These are phyloP conservation scores for Erythrobasidium hasegawianum DNA, from an alignment of 1,284 basidiomycete species.

Conservation along the genomic window DNA sequence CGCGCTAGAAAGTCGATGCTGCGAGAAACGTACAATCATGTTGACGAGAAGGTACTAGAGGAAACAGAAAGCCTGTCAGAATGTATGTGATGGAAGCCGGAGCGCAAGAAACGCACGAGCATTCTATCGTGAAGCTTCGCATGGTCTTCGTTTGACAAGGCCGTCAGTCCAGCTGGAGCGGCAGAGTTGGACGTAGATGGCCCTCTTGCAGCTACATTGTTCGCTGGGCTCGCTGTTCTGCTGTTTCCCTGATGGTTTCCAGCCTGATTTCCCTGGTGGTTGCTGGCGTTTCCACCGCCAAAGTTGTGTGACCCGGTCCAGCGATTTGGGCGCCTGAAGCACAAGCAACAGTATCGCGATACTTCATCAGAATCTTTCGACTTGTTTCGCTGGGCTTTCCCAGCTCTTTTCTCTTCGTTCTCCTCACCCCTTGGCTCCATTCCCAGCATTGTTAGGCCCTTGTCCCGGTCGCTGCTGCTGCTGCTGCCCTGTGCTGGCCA, in stretches of 20 bases:
- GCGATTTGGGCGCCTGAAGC: constrained; percentile 17
- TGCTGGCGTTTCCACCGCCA: neutral
- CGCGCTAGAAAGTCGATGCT: neutral
- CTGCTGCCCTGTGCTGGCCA: constrained; percentile 1
- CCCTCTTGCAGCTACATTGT: neutral
- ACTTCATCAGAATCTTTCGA: no score
- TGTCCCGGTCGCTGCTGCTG: neutral
- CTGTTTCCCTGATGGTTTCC: constrained; percentile 6
- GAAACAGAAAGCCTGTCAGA: neutral
- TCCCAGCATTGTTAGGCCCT: neutral
- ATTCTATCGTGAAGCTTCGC: constrained; percentile 33
- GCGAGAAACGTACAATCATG: constrained; percentile 36
- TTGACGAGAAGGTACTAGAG: constrained; percentile 37
- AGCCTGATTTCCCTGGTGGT: neutral
- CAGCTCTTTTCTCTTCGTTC: neutral
- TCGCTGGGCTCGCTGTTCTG: constrained; percentile 14
- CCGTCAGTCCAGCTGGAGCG: neutral
- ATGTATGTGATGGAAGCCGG: neutral
- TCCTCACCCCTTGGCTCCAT: constrained; percentile 2
- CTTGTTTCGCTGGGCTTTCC: no score
- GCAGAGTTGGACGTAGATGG: constrained; percentile 10
- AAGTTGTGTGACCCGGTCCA: constrained; percentile 28
- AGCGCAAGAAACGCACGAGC: constrained; percentile 8
- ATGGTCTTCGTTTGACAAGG: constrained; percentile 3
- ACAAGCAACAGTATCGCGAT: neutral